phyloP scores from a whole-genome alignment of 2,329 filamentous ascomycete species.

The Microdochium trichocladiopsis region DNA sequence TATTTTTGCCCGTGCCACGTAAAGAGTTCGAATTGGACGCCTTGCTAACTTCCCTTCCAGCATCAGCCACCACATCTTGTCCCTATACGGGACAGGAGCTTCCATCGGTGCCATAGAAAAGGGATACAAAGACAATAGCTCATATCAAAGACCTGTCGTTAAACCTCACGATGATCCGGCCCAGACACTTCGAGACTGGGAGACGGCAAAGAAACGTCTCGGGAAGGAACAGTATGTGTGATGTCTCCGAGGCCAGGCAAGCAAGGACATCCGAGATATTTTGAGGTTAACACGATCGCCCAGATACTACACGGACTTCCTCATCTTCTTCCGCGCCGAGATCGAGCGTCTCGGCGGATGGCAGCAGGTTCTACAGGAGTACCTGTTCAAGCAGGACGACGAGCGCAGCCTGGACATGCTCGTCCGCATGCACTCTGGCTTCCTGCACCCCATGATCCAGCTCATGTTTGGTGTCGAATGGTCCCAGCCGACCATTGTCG shows the following conservation, averaged over 20 bases:
- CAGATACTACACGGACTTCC: conserved; percentile 61
- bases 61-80: conserved; percentile 67
- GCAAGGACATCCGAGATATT: not conserved
- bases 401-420: conserved; percentile 63
- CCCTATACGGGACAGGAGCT: conserved; percentile 70
- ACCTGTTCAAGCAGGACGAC: conserved; percentile 58
- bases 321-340: conserved; percentile 69
- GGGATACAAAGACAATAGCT: conserved; percentile 57
- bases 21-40: not conserved
- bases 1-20: conserved; percentile 4
- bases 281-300: not conserved
- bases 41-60: conserved; percentile 20
- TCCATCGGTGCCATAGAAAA: conserved; percentile 48
- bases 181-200: conserved; percentile 48
- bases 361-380: conserved; percentile 54
- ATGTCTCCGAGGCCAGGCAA: not conserved
- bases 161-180: conserved; percentile 41
- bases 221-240: conserved; percentile 41
- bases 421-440: conserved; percentile 50
- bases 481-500: conserved; percentile 71
- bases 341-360: conserved; percentile 56
- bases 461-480: conserved; percentile 82
- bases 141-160: conserved; percentile 55
- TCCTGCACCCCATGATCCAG: conserved; percentile 78
- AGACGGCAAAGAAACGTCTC: conserved; percentile 49